Conservation (phyloP, 1,139 yeast genomes). For the Hansenula sp. region DNA sequence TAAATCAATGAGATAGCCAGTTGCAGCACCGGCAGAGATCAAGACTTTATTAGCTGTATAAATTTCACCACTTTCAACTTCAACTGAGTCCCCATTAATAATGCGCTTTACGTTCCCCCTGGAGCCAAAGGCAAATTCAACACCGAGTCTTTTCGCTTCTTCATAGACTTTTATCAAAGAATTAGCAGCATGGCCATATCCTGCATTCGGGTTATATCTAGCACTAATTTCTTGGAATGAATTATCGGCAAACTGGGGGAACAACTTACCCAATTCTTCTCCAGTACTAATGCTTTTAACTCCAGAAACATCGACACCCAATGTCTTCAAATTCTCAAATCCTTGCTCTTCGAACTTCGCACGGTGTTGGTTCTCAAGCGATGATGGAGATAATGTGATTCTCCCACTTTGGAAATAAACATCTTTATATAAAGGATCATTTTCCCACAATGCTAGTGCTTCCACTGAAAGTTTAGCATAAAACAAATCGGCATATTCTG, state of each 20-base stretch:
- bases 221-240: slow-evolving; percentile 19
- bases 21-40: slow-evolving; percentile 36
- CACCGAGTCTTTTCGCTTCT: slow-evolving; percentile 30
- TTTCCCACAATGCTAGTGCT: slow-evolving; percentile 36
- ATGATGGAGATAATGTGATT: slow-evolving; percentile 16
- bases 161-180: slow-evolving; percentile 27
- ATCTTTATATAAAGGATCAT: slow-evolving; percentile 29
- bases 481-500: slow-evolving; percentile 34
- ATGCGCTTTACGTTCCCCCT: slow-evolving; percentile 28
- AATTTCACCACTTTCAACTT: slow-evolving; percentile 6
- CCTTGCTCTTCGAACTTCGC: slow-evolving; percentile 32
- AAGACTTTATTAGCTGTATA: slow-evolving; percentile 28
- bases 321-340: slow-evolving; percentile 26
- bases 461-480: slow-evolving; percentile 39
- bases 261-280: slow-evolving; percentile 23
- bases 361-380: slow-evolving; percentile 25
- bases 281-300: slow-evolving; percentile 27
- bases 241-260: slow-evolving; percentile 29
- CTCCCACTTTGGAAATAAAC: slow-evolving; percentile 36
- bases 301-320: slow-evolving; percentile 28
- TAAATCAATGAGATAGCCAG: slow-evolving; percentile 32
- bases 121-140: slow-evolving; percentile 28
- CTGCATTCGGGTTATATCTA: slow-evolving; percentile 29
- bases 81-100: slow-evolving; percentile 10
- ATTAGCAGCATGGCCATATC: slow-evolving; percentile 32